Evolutionary conservation across 108 stramenopile genomes (phyloP), one percentile per base, ranked within the genome.

Genomic region (Skeletonema costatum): DNA sequence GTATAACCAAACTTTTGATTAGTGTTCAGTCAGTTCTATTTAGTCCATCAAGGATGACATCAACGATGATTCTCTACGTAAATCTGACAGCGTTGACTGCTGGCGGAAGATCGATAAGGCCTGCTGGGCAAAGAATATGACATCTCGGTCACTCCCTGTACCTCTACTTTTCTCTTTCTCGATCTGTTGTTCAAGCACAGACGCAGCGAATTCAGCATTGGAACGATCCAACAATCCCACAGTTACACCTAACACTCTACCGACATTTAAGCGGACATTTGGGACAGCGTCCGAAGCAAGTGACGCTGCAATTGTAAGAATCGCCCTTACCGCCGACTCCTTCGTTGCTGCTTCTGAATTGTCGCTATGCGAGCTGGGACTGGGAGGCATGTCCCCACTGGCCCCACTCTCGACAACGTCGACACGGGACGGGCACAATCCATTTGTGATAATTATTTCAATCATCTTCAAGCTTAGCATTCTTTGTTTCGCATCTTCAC

Each of bases 231-330:
- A 79, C 12, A 87, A 82, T 58, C 82, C 76, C 11, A 91, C 61
- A 2, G 87, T 82, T 2, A 79, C 70, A 6, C 70, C 84, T 58
- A 94, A 80, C n/a, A 86, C 77, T 36, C 90, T 76, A 13, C 93
- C 93, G 38, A 97, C 92, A 75, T 94, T 94, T 59, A 97, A 66
- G 25, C 93, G 86, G 50, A 97, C 93, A 73, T 97, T 97, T 7
- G 90, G 90, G 29, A 97, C 88, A 3, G 58, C 62, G 71, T 97
- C 96, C n/a, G 78, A 70, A 9, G 88, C 74, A n/a, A 90, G 82
- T 6, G 89, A 90, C 32, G 87, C 71, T 25, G 92, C 91, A 56
- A 92, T 74, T 30, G 81, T 78, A 12, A 92, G 88, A 50, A 94
- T 82, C 41, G 85, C 86, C 36, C 89, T 82, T 7, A 86, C n/a